Conservation (phyloP, 73 alveolate species). For the Paramecium primaurelia region DNA sequence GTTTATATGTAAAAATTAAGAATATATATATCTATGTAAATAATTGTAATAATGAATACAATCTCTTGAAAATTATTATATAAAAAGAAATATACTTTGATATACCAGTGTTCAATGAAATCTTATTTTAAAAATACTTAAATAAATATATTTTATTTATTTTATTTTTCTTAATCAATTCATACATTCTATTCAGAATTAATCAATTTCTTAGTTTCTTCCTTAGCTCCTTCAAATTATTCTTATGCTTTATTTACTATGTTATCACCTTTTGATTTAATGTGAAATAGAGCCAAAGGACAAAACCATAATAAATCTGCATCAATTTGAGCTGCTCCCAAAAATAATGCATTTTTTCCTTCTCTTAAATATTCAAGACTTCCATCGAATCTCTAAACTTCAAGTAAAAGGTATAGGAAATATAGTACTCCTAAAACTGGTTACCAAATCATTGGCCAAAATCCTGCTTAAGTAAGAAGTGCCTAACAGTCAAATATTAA, state of each 20-base stretch:
- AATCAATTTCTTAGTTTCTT: neutral
- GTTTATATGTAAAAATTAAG: neutral
- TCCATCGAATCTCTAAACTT: conserved; percentile 15
- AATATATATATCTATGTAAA: neutral
- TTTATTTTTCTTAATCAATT: neutral
- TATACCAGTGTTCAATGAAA: neutral
- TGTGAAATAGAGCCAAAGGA: conserved; percentile 14
- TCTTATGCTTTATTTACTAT: neutral
- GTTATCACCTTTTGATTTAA: neutral
- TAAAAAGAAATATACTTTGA: neutral
- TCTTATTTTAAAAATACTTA: neutral
- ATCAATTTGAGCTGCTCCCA: conserved; percentile 52
- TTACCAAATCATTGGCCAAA: neutral
- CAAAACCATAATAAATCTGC: conserved; percentile 33
- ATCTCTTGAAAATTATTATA: neutral
- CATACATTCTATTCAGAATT: neutral
- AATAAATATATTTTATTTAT: neutral
- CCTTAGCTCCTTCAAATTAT: neutral
- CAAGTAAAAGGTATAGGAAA: neutral
- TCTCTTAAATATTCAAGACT: conserved; percentile 14
- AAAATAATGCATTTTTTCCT: conserved; percentile 12
- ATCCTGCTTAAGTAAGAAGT: neutral
- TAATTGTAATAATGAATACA: neutral
- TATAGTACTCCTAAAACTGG: conserved; percentile 4
- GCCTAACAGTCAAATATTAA: neutral